Conservation (phyloP, 441 rosid genomes). For the Eruca vesicaria region DNA sequence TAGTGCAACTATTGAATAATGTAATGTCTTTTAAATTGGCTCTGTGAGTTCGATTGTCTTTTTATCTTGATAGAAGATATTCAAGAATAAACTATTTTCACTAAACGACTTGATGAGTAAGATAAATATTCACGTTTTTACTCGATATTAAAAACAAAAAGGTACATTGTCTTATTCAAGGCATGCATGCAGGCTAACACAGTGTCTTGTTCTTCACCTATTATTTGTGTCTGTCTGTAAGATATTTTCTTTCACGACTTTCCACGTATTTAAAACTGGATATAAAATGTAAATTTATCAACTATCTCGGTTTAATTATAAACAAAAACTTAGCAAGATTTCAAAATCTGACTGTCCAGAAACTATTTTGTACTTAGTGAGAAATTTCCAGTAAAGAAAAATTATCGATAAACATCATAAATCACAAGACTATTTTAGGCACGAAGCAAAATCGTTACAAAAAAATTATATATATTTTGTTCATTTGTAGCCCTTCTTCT, state of each 20-base stretch:
- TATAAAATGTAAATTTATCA: not conserved
- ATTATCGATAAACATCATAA: not conserved
- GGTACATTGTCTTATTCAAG: constrained; percentile 1
- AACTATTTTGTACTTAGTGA: not conserved
- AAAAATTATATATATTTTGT: too few relatives aligned
- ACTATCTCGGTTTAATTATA: not conserved
- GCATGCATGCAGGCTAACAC: constrained; percentile 3
- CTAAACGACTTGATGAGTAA: not conserved
- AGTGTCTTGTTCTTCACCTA: constrained; percentile 17
- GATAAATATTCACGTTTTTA: not conserved
- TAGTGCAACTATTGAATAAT: constrained; percentile 6
- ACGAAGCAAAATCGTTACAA: not conserved
- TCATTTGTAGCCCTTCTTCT: not conserved
- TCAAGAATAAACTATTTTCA: not conserved
- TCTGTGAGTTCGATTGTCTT: not conserved
- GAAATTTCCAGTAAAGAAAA: not conserved
- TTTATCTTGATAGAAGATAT: not conserved
- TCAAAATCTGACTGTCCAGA: not conserved
- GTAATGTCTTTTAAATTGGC: not conserved
- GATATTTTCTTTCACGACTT: constrained; percentile 22
- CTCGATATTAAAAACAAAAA: not conserved
- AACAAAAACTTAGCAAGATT: not conserved
- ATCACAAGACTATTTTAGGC: not conserved
- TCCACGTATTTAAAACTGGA: not conserved
- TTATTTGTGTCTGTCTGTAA: constrained; percentile 16